Base-by-base conservation (phyloP, 108 stramenopile genomes). In the Cyclostephanos tholiformis region DNA sequence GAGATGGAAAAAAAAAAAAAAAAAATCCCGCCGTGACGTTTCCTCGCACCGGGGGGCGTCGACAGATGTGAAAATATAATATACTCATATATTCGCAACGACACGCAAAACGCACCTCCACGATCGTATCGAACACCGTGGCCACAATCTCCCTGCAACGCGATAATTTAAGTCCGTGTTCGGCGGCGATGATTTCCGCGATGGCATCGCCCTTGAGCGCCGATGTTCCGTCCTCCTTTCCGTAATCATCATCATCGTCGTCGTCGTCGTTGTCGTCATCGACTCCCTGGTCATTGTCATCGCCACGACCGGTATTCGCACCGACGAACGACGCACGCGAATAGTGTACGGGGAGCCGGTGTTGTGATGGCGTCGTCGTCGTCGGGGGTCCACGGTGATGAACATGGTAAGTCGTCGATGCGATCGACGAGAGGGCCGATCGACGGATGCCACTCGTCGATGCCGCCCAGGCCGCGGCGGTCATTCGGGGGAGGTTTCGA, bases 401-500 rank as follows among this genome's bases (percentile, higher is more conserved):
- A n/a, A n/a, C n/a, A n/a, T 6, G 36, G 36, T 36, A 6, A 6
- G 36, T 36, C 36, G 36, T 6, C 36, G 36, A 4, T 36, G 6
- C 36, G 36, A 36, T 36, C 36, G 36, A 36, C 6, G 6, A 36
- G n/a, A n/a, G n/a, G n/a, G n/a, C n/a, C 36, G 50, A 4, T 51
- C 4, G 50, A 20, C 50, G 50, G 17, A 20, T 51, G 50, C 20
- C 4, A 20, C 4, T 51, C 44, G 67, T 53, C 27, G 67, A 51
- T 13, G 35, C 22, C 16, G 25, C 26, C 17, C n/a, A n/a, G n/a
- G n/a, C n/a, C n/a, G n/a, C n/a, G n/a, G 35, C 36, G 53, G 50
- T 53, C 50, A n/a, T 26, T 69, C 30, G 68, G 51, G 48, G 53
- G 29, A 52, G 55, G 51, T 51, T 23, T 26, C 55, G 25, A 57